Evolutionary conservation across 768 basidiomycete genomes (phyloP), one percentile per base, ranked within the genome.

Genomic region (Jaapia argillacea): DNA sequence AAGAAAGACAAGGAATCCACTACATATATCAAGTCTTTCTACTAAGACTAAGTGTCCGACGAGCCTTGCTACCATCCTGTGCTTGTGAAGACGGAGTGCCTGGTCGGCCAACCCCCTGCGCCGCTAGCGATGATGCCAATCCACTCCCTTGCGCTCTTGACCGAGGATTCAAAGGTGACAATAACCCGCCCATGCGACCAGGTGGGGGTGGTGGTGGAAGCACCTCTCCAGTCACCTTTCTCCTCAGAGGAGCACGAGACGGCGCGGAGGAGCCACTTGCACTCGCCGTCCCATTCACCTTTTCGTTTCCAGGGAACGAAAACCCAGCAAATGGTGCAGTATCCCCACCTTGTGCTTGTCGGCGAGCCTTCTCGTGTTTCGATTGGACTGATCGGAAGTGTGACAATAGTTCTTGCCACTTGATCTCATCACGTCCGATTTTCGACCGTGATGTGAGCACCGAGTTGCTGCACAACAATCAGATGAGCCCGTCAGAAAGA

Each of bases 341-440:
- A 44, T 90, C 84, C 12, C 71, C 63, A n/a, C 84, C 85, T 5
- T 83, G 64, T 0, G 81, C 77, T 50, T 79, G 81, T 27, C 93
- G 71, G 23, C 92, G 77, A 3, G 91, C 78, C 57, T 92, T 93
- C 65, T 98, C 93, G 57, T 98, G 93, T 52, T 81, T 85, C 25
- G 74, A 70, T 61, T 99, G 96, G 1, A 96, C 80, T 0, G 76
- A 67, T 14, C 93, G 81, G 69, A 99, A 99, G 60, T 99, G 96
- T 3, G 74, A 71, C 6, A 98, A 74, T 0, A 99, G 72, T 48
- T 98, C 96, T 56, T 83, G 81, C 96, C 96, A 99, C 58, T 96
- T 97, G 58, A 99, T 96, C 42, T 96, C 91, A 35, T 88, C 91
- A 21, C 86, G 75, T 3, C 72, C 68, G 0, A 81, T 56, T 59